Evolutionary conservation across 2,329 filamentous ascomycete genomes (phyloP).

Genomic region (Neobulgaria alba): DNA sequence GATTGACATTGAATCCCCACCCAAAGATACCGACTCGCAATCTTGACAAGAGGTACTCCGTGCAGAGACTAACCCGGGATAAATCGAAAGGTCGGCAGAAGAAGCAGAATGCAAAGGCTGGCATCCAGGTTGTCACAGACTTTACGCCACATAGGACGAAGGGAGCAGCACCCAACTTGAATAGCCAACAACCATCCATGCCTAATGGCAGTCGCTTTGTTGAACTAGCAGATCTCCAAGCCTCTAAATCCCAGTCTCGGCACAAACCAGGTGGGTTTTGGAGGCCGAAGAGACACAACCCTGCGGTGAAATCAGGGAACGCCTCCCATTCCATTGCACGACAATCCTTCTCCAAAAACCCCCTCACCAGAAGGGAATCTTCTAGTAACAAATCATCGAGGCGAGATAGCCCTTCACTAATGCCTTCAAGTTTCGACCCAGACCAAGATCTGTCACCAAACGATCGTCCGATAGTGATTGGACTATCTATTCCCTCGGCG

Average conservation of each 20-base stretch:
- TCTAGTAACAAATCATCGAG: background rate
- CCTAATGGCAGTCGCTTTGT: constrained; percentile 30
- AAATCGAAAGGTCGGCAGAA: constrained; percentile 55
- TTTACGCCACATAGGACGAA: constrained; percentile 44
- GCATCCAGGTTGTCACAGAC: constrained; percentile 62
- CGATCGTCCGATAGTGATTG: constrained; percentile 65
- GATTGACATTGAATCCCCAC: constrained; percentile 7
- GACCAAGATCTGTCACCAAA: constrained; percentile 52
- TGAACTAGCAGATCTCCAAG: constrained; percentile 49
- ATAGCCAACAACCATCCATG: constrained; percentile 10
- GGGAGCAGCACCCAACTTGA: constrained; percentile 34
- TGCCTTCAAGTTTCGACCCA: constrained; percentile 9
- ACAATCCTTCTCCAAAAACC: too few relatives aligned
- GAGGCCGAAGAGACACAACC: constrained; percentile 24
- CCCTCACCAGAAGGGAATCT: too few relatives aligned
- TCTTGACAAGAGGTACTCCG: constrained; percentile 22
- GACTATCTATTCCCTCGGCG: constrained; percentile 55
- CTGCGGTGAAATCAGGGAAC: constrained; percentile 4
- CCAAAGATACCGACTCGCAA: constrained; percentile 14
- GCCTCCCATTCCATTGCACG: too few relatives aligned
- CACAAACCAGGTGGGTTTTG: constrained; percentile 21
- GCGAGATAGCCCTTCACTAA: background rate
- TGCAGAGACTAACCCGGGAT: constrained; percentile 31
- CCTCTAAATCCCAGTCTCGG: constrained; percentile 38
- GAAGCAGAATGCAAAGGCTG: constrained; percentile 50